Conservation (phyloP, 257 asterid species). For the Cynanchum wilfordii region DNA sequence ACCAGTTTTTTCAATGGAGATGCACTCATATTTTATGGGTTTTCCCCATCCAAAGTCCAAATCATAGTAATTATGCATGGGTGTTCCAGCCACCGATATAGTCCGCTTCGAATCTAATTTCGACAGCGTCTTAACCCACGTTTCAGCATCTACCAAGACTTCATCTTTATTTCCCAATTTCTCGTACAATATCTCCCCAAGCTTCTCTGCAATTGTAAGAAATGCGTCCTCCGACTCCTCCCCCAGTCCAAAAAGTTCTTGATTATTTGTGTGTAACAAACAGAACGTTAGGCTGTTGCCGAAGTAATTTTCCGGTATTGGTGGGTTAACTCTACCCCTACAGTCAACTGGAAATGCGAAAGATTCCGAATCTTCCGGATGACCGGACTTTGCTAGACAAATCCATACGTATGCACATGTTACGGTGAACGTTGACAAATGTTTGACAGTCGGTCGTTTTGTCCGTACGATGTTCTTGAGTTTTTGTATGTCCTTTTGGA, state of each 20-base stretch:
- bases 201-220: slow-evolving; percentile 18
- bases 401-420: too few species aligned
- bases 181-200: slow-evolving; percentile 16
- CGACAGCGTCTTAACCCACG: slow-evolving; percentile 8
- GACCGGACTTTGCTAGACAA: background rate
- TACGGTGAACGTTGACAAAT: too few species aligned
- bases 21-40: slow-evolving; percentile 30
- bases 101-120: background rate
- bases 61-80: slow-evolving; percentile 29
- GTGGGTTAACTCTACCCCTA: slow-evolving; percentile 26
- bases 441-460: too few species aligned
- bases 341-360: slow-evolving; percentile 21
- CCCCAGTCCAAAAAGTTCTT: slow-evolving; percentile 10
- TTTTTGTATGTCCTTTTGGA: too few species aligned
- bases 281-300: slow-evolving; percentile 32
- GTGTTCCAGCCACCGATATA: slow-evolving; percentile 36
- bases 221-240: slow-evolving; percentile 27
- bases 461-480: too few species aligned
- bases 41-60: slow-evolving; percentile 47
- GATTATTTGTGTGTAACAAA: background rate
- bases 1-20: slow-evolving; percentile 21
- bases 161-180: slow-evolving; percentile 19
- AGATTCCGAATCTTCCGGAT: slow-evolving; percentile 9
- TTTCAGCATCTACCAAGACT: slow-evolving; percentile 18
- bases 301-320: slow-evolving; percentile 30